Evolutionary conservation across 2,329 filamentous ascomycete species (phyloP).

Genomic region (Calonectria pauciramosa): DNA sequence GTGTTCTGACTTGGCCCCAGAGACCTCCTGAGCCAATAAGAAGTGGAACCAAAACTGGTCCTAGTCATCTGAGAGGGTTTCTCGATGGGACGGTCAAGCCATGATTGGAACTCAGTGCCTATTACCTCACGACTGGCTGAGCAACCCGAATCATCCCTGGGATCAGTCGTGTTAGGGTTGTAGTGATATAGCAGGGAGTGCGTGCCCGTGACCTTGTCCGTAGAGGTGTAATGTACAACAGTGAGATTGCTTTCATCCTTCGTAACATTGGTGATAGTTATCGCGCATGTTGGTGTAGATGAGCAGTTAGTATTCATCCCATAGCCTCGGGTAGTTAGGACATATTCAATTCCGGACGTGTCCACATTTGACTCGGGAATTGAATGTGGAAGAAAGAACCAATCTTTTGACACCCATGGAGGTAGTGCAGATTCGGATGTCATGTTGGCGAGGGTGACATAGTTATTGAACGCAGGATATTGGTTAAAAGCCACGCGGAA

Average conservation of each 20-base stretch:
- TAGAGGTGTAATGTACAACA: neutral
- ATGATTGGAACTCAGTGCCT: accelerated
- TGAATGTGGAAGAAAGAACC: neutral
- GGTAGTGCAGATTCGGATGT: neutral
- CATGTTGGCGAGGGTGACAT: neutral
- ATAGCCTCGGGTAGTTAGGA: neutral
- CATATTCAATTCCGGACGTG: neutral
- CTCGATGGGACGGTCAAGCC: neutral
- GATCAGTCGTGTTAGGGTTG: neutral
- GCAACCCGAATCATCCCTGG: neutral
- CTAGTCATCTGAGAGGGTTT: neutral
- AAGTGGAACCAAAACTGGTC: too few species aligned
- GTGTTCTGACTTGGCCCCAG: neutral
- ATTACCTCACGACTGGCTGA: neutral
- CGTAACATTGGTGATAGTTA: neutral
- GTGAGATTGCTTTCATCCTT: neutral
- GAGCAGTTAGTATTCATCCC: neutral
- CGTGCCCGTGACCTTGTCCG: neutral
- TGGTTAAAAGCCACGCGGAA: accelerated
- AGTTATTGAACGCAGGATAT: neutral
- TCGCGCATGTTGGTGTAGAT: neutral
- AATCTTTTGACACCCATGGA: constrained; percentile 10
- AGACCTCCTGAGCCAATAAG: neutral
- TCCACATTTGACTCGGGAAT: neutral
- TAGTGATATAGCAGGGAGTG: neutral